Base-by-base conservation (phyloP, 2,329 filamentous ascomycete genomes). In the Claviceps citrina region DNA sequence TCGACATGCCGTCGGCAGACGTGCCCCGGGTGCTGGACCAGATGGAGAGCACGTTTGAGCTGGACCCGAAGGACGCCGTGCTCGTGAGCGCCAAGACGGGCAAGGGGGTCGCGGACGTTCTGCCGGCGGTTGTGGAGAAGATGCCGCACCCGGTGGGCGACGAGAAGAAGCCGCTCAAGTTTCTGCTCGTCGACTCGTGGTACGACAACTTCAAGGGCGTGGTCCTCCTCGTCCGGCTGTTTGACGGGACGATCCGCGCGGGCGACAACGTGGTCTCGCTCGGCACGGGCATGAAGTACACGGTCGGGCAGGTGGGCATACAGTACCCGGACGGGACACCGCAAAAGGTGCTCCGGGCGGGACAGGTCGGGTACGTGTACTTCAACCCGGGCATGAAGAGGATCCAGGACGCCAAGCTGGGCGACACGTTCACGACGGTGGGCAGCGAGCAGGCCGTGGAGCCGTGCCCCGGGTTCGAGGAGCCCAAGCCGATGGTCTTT, bases 381-480 rank as follows among this genome's bases (percentile, higher is more conserved):
- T 96, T 98, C 68, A 98, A 95, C 54, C 91, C 91, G 0, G 91
- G 89, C 41, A 98, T 98, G 91, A 96, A 96, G 66, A 78, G 75
- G 49, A 93, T 87, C 43, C 81, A 93, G 56, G 91, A 98, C 55
- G 89, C 91, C 37, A 93, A 95, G 60, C 80, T 96, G 22, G 91
- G 91, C 38, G 91, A 98, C 54, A 98, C 91, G 0, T 94, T 86
- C 52, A 96, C 91, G 1, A 82, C 74, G 2, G 71, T 86, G 3
- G 86, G 84, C 2, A 76, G 67, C 18, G 84, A 94, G 61, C 73
- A 76, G 43, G 54, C 70, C 1, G 86, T 98, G 2, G 71, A 87
- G 57, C 78, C 84, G 10, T 79, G 87, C 40, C 85, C 86, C 0
- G 91, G 89, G 2, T 98, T 98, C 45, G 89, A 94, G 55, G 91